A percentile compares a stretch with the other conserved stretches of the same genome.
phyloP scores from a whole-genome alignment of 257 asterid genomes.

The Solanum okadae region DNA sequence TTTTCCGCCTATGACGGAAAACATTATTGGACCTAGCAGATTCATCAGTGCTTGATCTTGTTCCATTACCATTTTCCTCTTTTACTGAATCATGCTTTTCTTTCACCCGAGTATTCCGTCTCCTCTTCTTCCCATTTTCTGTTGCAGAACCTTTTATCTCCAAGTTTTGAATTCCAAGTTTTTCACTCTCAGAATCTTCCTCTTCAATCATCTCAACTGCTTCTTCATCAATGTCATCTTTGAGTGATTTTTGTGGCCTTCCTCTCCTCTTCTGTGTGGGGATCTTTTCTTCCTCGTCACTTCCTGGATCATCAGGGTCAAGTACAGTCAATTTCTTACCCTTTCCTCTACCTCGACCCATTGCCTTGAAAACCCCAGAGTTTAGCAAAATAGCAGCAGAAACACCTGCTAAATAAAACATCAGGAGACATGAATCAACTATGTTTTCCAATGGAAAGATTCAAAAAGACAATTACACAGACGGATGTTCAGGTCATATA shows the following conservation, averaged over 20 bases:
- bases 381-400: not conserved
- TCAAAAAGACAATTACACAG: not conserved
- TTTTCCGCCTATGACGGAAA: constrained; percentile 46
- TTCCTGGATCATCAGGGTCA: constrained; percentile 32
- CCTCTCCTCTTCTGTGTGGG: constrained; percentile 46
- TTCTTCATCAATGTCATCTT: constrained; percentile 29
- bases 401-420: constrained; percentile 8
- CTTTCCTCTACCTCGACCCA: constrained; percentile 43
- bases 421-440: not conserved
- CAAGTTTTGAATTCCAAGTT: constrained; percentile 11
- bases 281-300: constrained; percentile 40
- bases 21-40: constrained; percentile 15
- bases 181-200: constrained; percentile 25
- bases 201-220: constrained; percentile 24
- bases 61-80: constrained; percentile 30
- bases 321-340: constrained; percentile 23
- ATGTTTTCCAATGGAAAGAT: not conserved
- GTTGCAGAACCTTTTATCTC: constrained; percentile 11
- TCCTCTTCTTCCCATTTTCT: constrained; percentile 28
- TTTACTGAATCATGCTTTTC: constrained; percentile 16
- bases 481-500: not conserved
- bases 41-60: constrained; percentile 25
- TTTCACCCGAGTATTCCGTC: constrained; percentile 9
- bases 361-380: not conserved
- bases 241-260: constrained; percentile 38